A percentile compares a stretch with the other conserved stretches of the same genome.
phyloP scores from a whole-genome alignment of 768 basidiomycete genomes.

The Basidioascus undulatus region DNA sequence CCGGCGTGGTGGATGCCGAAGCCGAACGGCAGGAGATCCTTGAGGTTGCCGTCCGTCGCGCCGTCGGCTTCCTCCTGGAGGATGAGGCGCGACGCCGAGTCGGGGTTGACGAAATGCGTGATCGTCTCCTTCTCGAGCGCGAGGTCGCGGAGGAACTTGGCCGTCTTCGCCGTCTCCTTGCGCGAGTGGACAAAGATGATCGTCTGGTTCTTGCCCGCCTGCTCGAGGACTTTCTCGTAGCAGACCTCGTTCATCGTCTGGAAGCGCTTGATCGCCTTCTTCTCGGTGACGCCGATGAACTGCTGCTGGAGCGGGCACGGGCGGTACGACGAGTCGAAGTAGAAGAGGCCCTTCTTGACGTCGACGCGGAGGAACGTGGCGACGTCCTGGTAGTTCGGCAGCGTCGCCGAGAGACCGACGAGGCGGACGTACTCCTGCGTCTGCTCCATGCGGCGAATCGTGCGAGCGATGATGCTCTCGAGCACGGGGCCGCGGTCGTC shows the following conservation, averaged over 20 bases:
- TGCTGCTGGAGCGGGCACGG: slow-evolving; percentile 90
- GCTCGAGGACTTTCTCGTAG: slow-evolving; percentile 94
- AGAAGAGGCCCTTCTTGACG: slow-evolving; percentile 73
- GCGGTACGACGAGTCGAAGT: slow-evolving; percentile 82
- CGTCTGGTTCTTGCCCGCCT: slow-evolving; percentile 68
- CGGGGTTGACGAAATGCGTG: slow-evolving; percentile 82
- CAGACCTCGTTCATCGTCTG: slow-evolving; percentile 97
- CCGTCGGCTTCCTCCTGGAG: slow-evolving; percentile 58
- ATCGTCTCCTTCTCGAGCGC: slow-evolving; percentile 93
- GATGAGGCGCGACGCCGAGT: slow-evolving; percentile 75
- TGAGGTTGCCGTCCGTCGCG: slow-evolving; percentile 56
- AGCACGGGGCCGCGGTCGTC: slow-evolving; percentile 95
- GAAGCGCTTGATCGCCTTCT: slow-evolving; percentile 95
- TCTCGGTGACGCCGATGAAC: slow-evolving; percentile 93
- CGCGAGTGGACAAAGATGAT: slow-evolving; percentile 95
- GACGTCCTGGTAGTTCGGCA: slow-evolving; percentile 97
- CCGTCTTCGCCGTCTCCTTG: slow-evolving; percentile 96
- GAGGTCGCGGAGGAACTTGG: slow-evolving; percentile 76
- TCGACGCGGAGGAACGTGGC: slow-evolving; percentile 92
- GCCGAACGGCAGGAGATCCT: slow-evolving; percentile 81
- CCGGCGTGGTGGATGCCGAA: slow-evolving; percentile 97
- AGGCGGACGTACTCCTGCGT: slow-evolving; percentile 78
- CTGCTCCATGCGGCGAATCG: slow-evolving; percentile 83
- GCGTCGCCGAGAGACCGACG: slow-evolving; percentile 81
- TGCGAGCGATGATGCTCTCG: slow-evolving; percentile 69